These are phyloP conservation scores for Backusella sp. DNA, from an alignment of 192 early-diverging fungal genomes.

Conservation along the genomic window DNA sequence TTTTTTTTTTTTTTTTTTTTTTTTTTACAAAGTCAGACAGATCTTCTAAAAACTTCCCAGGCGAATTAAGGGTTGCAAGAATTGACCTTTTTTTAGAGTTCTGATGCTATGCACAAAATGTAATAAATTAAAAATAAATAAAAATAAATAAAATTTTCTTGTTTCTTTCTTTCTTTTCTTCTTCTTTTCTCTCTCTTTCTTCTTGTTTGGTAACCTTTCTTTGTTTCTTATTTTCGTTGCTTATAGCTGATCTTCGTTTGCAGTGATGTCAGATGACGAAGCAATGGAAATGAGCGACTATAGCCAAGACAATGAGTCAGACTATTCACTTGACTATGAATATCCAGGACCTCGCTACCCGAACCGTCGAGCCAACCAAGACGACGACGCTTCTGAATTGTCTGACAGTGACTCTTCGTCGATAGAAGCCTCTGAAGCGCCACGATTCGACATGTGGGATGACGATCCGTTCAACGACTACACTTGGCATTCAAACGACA, in stretches of 20 bases:
- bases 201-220: not conserved
- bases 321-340: conserved; percentile 35
- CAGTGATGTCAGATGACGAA: conserved; percentile 9
- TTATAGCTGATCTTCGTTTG: not conserved
- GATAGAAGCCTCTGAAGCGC: not conserved
- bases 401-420: conserved; percentile 21
- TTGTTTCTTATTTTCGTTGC: not conserved
- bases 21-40: not conserved
- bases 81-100: not conserved
- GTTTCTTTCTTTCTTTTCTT: not conserved
- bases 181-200: not conserved
- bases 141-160: not conserved
- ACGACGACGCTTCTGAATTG: conserved; percentile 20
- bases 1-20: too few relatives aligned
- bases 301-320: conserved; percentile 20
- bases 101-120: not conserved
- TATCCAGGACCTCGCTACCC: conserved; percentile 30
- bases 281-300: not conserved
- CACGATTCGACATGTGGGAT: conserved; percentile 37
- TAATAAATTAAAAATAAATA: conserved; percentile 7
- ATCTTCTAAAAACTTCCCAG: conserved; percentile 1
- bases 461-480: conserved; percentile 37
- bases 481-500: conserved; percentile 39
- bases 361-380: conserved; percentile 17
- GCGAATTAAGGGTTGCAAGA: conserved; percentile 4